A percentile compares a stretch with the other conserved stretches of the same genome.
phyloP scores from a whole-genome alignment of 345 rosid species.

The Lenwebbia sp. region DNA sequence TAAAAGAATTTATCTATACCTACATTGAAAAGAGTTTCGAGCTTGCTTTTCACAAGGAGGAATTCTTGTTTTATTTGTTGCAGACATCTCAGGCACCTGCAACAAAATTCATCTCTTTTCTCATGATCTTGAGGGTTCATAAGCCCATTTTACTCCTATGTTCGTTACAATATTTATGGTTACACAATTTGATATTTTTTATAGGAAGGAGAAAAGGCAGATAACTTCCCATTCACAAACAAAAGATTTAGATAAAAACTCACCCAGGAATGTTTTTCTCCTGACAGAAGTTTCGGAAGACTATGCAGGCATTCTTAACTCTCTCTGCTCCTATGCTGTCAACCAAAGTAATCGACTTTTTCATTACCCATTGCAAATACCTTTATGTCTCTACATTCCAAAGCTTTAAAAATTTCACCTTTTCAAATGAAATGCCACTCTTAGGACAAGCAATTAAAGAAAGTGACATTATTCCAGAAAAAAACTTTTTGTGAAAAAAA shows the following conservation, averaged over 20 bases:
- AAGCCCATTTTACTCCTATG: neutral
- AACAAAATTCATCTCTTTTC: neutral
- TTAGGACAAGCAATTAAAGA: neutral
- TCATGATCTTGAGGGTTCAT: neutral
- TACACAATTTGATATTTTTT: neutral
- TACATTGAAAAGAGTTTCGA: constrained; percentile 70
- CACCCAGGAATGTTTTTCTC: constrained; percentile 71
- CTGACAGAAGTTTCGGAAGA: constrained; percentile 74
- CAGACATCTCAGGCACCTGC: constrained; percentile 75
- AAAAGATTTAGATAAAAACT: constrained; percentile 6
- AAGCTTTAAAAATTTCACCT: neutral
- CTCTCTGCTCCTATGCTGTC: constrained; percentile 92
- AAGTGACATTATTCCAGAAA: neutral
- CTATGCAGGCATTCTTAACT: constrained; percentile 71
- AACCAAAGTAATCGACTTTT: constrained; percentile 7
- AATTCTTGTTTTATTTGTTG: constrained; percentile 84
- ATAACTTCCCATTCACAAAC: neutral
- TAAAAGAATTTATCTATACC: neutral
- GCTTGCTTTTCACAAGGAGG: constrained; percentile 60
- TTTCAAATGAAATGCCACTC: neutral
- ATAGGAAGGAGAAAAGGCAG: neutral
- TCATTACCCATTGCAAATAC: neutral
- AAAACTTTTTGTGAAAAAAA: neutral
- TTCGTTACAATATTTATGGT: neutral
- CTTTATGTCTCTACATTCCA: neutral